Evolutionary conservation across 73 alveolate species (phyloP).

Genomic region (Breviolum minutum): DNA sequence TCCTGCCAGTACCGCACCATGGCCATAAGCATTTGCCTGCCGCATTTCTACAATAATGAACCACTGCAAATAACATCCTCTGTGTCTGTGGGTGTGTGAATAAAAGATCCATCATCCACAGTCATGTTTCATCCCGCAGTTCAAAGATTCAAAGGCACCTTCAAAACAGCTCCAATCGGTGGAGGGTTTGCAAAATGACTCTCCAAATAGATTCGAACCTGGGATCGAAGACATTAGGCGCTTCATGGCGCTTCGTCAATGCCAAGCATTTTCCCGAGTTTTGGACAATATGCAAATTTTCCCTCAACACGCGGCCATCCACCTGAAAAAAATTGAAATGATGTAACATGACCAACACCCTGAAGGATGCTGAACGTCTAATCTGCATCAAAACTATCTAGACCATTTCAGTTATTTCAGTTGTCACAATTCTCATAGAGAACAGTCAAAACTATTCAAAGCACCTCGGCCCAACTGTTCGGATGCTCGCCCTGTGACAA

Average conservation of each 20-base stretch:
- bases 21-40: constrained; percentile 86
- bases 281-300: constrained; percentile 47
- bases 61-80: too few relatives aligned
- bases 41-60: not conserved
- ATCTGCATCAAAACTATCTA: too few relatives aligned
- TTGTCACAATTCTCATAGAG: not conserved
- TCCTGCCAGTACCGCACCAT: constrained; percentile 85
- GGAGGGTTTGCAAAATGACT: constrained; percentile 37
- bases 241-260: not conserved
- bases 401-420: too few relatives aligned
- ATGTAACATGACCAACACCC: not conserved
- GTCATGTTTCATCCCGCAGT: not conserved
- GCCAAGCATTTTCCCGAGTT: constrained; percentile 6
- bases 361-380: too few relatives aligned
- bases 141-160: not conserved
- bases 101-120: not conserved
- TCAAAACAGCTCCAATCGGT: constrained; percentile 80
- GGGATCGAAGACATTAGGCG: not conserved
- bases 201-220: constrained; percentile 57
- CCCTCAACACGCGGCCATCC: constrained; percentile 75
- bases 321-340: not conserved
- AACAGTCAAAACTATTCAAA: not conserved
- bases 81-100: too few relatives aligned
- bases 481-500: constrained; percentile 47
- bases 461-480: constrained; percentile 70